Evolutionary conservation across 306 rosid genomes (phyloP).

Genomic region (Cicer judaicum): DNA sequence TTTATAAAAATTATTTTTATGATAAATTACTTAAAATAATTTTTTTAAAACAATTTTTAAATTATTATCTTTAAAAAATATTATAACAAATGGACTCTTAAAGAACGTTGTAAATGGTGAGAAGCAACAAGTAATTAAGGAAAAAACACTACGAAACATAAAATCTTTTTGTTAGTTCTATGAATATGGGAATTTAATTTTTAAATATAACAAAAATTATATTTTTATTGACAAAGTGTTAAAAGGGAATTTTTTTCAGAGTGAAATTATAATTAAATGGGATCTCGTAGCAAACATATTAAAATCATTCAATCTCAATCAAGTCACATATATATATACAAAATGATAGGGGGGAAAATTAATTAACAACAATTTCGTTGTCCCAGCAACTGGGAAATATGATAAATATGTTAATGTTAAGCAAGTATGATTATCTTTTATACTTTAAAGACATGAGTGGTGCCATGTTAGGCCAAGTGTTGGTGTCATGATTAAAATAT

Average conservation of each 20-base stretch:
- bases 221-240: not conserved
- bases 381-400: no score
- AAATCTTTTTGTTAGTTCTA: not conserved
- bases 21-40: accelerated
- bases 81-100: no score
- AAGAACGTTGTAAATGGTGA: not conserved
- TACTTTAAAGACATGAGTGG: slow-evolving; percentile 34
- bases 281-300: not conserved
- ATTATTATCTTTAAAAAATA: no score
- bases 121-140: not conserved
- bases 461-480: slow-evolving; percentile 11
- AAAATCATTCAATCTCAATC: not conserved
- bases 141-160: not conserved
- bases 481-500: slow-evolving; percentile 37
- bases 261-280: not conserved
- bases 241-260: slow-evolving; percentile 4
- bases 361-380: not conserved
- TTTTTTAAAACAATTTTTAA: no score
- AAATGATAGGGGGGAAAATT: not conserved
- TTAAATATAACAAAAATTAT: not conserved
- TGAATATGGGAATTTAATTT: not conserved
- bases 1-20: no score
- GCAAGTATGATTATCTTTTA: slow-evolving; percentile 28
- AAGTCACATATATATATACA: not conserved
- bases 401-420: not conserved